Evolutionary conservation across 805 yeast species (phyloP).

Genomic region (Yarrowia sp.): DNA sequence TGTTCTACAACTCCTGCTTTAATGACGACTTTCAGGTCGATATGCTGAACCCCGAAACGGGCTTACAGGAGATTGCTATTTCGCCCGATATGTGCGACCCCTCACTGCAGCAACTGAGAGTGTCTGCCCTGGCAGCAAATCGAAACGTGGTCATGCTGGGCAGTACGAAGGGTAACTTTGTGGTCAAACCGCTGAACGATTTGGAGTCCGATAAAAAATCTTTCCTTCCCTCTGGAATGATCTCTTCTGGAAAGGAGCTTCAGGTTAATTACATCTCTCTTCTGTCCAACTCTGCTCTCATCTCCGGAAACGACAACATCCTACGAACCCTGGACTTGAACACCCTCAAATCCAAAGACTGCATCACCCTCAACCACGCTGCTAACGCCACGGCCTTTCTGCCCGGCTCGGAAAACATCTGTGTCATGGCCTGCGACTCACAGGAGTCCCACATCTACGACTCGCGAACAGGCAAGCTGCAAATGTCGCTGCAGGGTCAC

Average conservation of each 20-base stretch:
- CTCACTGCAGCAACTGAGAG: slow-evolving; percentile 58
- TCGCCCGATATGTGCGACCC: slow-evolving; percentile 45
- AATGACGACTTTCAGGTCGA: slow-evolving; percentile 44
- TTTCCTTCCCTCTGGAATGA: slow-evolving; percentile 4
- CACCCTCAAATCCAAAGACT: slow-evolving; percentile 43
- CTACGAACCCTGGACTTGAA: slow-evolving; percentile 55
- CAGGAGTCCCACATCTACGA: slow-evolving; percentile 56
- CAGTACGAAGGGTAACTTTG: slow-evolving; percentile 50
- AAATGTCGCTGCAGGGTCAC: slow-evolving; percentile 54
- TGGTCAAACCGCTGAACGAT: slow-evolving; percentile 1
- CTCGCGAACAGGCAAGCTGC: slow-evolving; percentile 47
- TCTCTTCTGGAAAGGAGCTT: background rate
- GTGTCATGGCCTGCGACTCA: slow-evolving; percentile 61
- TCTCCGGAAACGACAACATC: slow-evolving; percentile 60
- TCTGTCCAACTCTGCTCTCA: slow-evolving; percentile 46
- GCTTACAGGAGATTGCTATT: slow-evolving; percentile 36
- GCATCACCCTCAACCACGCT: slow-evolving; percentile 55
- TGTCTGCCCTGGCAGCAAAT: slow-evolving; percentile 57
- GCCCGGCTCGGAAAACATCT: slow-evolving; percentile 52
- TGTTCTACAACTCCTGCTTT: slow-evolving; percentile 46
- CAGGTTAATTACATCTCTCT: slow-evolving; percentile 28
- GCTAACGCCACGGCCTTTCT: slow-evolving; percentile 58
- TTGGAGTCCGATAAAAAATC: background rate
- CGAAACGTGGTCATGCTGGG: slow-evolving; percentile 62
- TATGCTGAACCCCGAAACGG: slow-evolving; percentile 46